These are phyloP conservation scores for Lathyrus aphaca DNA, from an alignment of 306 rosid species.

Conservation along the genomic window DNA sequence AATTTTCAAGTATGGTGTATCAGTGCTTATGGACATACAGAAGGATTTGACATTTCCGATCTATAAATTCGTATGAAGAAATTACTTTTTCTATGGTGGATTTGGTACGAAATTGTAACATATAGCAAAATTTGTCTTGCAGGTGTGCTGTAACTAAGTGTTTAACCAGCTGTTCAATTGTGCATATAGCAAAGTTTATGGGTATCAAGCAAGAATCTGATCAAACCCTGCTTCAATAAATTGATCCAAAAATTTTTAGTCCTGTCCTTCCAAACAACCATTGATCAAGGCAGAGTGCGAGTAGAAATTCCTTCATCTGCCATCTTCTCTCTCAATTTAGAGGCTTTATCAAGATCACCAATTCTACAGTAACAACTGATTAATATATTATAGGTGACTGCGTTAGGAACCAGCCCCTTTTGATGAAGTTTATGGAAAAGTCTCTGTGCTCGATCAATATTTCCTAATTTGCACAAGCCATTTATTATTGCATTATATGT, in stretches of 20 bases:
- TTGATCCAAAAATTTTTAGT: conserved; percentile 41
- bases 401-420: conserved; percentile 78
- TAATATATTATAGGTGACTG: conserved; percentile 69
- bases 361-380: conserved; percentile 58
- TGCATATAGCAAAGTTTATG: conserved; percentile 28
- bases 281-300: conserved; percentile 48
- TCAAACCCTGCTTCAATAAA: conserved; percentile 40
- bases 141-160: neutral
- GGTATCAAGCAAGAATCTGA: conserved; percentile 34
- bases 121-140: conserved; percentile 22
- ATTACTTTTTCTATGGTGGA: neutral
- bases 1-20: conserved; percentile 24
- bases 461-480: conserved; percentile 75
- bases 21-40: conserved; percentile 14
- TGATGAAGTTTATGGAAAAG: conserved; percentile 69
- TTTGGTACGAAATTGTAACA: conserved; percentile 8
- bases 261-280: conserved; percentile 41
- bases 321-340: conserved; percentile 69
- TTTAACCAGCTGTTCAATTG: conserved; percentile 20
- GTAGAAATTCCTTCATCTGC: conserved; percentile 58
- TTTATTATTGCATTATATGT: conserved; percentile 76
- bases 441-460: conserved; percentile 69
- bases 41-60: conserved; percentile 9
- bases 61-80: neutral
- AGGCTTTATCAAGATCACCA: conserved; percentile 69